These are phyloP conservation scores for Phoenix roebelenii DNA, from an alignment of 176 grass and related monocot genomes.

Conservation along the genomic window DNA sequence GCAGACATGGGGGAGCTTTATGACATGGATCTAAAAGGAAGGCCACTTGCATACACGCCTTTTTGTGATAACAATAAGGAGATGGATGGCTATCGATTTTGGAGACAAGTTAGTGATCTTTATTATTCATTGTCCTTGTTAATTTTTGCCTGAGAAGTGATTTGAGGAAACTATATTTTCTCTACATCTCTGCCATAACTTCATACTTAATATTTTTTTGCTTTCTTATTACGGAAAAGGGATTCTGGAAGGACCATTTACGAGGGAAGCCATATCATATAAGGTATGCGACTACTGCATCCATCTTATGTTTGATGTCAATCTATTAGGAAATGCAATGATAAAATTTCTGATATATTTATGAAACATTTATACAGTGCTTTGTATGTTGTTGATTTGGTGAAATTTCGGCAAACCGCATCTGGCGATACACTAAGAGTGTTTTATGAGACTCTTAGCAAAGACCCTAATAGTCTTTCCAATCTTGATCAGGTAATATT, in stretches of 20 bases:
- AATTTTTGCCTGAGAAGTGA: too few species aligned
- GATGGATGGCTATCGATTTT: conserved; percentile 98
- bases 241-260: conserved; percentile 99
- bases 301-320: not conserved
- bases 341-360: not conserved
- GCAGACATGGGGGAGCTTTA: conserved; percentile 98
- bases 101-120: conserved; percentile 82
- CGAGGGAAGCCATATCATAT: conserved; percentile 93
- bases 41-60: conserved; percentile 91
- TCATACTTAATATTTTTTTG: conserved; percentile 16
- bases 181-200: not conserved
- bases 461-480: conserved; percentile 96
- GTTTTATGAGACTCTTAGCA: conserved; percentile 94
- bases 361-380: conserved; percentile 43
- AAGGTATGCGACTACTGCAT: conserved; percentile 28
- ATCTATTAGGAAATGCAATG: not conserved
- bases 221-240: conserved; percentile 35
- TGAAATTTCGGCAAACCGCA: conserved; percentile 90
- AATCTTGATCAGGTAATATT: conserved; percentile 91
- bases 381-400: conserved; percentile 97
- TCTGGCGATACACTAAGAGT: conserved; percentile 83
- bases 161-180: too few species aligned
- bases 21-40: conserved; percentile 95
- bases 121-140: not conserved
- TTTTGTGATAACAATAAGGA: conserved; percentile 99